Conservation (phyloP, 768 basidiomycete genomes). For the Harrya chromipes region DNA sequence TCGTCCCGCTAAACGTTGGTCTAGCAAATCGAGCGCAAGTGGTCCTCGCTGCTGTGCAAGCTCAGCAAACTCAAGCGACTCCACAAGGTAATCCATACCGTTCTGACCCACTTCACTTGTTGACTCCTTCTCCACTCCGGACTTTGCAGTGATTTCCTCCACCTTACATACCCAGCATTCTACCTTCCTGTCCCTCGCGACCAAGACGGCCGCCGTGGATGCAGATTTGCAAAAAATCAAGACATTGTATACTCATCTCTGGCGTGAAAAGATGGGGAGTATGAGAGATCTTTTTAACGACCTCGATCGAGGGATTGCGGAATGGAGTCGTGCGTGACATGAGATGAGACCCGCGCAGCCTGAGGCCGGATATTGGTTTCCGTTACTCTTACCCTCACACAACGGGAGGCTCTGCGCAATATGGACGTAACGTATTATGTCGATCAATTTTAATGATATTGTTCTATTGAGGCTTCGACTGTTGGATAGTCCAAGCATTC, state of each 20-base stretch:
- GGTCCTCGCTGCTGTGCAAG: constrained; percentile 60
- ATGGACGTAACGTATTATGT: too few relatives aligned
- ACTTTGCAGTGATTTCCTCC: constrained; percentile 57
- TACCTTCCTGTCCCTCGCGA: constrained; percentile 73
- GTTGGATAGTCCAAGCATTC: too few relatives aligned
- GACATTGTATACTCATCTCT: constrained; percentile 68
- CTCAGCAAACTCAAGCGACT: constrained; percentile 45
- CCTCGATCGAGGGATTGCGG: constrained; percentile 39
- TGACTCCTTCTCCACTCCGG: neutral
- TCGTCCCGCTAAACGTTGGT: neutral
- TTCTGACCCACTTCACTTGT: neutral
- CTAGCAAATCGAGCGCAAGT: constrained; percentile 70
- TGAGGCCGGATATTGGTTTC: too few relatives aligned
- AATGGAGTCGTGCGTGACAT: constrained; percentile 31
- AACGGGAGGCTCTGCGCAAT: too few relatives aligned
- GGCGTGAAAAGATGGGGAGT: constrained; percentile 78
- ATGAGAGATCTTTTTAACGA: constrained; percentile 79
- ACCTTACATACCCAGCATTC: constrained; percentile 79
- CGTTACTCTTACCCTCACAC: too few relatives aligned
- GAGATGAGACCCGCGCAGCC: neutral
- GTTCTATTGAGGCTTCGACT: too few relatives aligned
- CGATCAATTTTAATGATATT: too few relatives aligned
- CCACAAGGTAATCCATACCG: constrained; percentile 58
- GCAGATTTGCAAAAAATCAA: constrained; percentile 77
- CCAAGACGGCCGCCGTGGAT: constrained; percentile 70